A percentile compares a stretch with the other conserved stretches of the same genome.
Evolutionary conservation across 371 early-diverging fungal genomes (phyloP).

Genomic region (Thermomucor indicae-seudaticae): DNA sequence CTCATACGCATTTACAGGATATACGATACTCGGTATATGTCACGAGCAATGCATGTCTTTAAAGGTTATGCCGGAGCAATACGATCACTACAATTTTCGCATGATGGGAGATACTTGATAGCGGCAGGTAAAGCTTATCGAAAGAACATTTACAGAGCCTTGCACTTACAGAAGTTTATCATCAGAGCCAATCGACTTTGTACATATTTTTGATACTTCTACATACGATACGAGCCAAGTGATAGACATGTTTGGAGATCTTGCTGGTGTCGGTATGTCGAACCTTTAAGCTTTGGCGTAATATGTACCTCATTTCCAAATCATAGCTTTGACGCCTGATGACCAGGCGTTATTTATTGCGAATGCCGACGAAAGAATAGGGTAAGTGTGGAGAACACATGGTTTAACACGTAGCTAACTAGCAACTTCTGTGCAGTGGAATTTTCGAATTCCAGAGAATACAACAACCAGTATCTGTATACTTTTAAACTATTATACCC

Average conservation of each 20-base stretch:
- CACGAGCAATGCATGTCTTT: constrained; percentile 56
- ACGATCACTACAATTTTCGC: constrained; percentile 68
- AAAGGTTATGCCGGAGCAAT: constrained; percentile 71
- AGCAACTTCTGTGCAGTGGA: constrained; percentile 3
- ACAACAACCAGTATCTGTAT: background rate
- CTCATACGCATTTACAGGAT: constrained; percentile 47
- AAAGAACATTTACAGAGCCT: background rate
- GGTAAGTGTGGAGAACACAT: constrained; percentile 4
- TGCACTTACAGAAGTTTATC: background rate
- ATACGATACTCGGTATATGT: constrained; percentile 72
- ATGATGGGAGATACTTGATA: constrained; percentile 65
- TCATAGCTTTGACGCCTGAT: constrained; percentile 42
- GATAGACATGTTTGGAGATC: constrained; percentile 83
- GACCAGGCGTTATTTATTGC: constrained; percentile 59
- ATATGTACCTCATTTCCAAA: background rate
- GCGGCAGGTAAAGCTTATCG: constrained; percentile 51
- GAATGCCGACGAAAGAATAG: constrained; percentile 32
- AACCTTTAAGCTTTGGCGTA: background rate
- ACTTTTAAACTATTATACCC: background rate
- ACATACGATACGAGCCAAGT: constrained; percentile 54
- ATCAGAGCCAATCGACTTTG: constrained; percentile 69
- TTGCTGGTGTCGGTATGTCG: constrained; percentile 59
- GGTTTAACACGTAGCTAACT: background rate
- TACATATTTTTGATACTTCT: constrained; percentile 66
- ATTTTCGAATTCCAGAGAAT: constrained; percentile 24